phyloP scores from a whole-genome alignment of 345 rosid genomes.

The Populus tremula region DNA sequence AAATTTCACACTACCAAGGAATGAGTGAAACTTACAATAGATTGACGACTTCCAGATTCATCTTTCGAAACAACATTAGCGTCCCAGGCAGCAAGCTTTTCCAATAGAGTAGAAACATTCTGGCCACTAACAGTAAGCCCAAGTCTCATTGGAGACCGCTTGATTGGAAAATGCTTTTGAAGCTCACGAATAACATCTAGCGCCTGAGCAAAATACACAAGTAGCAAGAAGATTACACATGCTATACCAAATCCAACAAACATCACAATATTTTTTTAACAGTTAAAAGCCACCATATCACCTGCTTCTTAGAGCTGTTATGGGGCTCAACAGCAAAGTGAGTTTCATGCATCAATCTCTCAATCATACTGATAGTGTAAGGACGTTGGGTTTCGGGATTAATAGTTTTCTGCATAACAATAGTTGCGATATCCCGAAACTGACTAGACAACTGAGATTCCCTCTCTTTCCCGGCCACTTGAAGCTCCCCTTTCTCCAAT shows the following conservation, averaged over 20 bases:
- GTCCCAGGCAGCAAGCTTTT: slow-evolving; percentile 61
- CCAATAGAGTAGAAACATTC: slow-evolving; percentile 47
- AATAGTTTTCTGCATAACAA: slow-evolving; percentile 92
- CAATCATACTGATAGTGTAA: slow-evolving; percentile 92
- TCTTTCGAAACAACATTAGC: slow-evolving; percentile 69
- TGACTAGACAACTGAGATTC: slow-evolving; percentile 85
- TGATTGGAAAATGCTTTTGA: slow-evolving; percentile 88
- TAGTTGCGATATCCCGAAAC: slow-evolving; percentile 91
- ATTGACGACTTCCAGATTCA: slow-evolving; percentile 60
- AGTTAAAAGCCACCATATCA: slow-evolving; percentile 10
- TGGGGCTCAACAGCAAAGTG: slow-evolving; percentile 92
- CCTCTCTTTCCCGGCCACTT: slow-evolving; percentile 97
- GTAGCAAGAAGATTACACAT: background rate
- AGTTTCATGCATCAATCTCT: slow-evolving; percentile 87
- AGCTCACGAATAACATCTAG: slow-evolving; percentile 91
- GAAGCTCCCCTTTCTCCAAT: slow-evolving; percentile 96
- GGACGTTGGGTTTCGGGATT: slow-evolving; percentile 93
- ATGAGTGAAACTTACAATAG: slow-evolving; percentile 53
- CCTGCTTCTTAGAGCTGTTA: slow-evolving; percentile 95
- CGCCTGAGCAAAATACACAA: slow-evolving; percentile 47
- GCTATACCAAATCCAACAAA: background rate
- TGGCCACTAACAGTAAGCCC: slow-evolving; percentile 53
- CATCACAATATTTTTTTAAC: background rate
- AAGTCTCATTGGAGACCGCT: slow-evolving; percentile 87
- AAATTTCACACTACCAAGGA: background rate